Evolutionary conservation across 2,329 filamentous ascomycete species (phyloP).

Genomic region (Mycogone perniciosa): DNA sequence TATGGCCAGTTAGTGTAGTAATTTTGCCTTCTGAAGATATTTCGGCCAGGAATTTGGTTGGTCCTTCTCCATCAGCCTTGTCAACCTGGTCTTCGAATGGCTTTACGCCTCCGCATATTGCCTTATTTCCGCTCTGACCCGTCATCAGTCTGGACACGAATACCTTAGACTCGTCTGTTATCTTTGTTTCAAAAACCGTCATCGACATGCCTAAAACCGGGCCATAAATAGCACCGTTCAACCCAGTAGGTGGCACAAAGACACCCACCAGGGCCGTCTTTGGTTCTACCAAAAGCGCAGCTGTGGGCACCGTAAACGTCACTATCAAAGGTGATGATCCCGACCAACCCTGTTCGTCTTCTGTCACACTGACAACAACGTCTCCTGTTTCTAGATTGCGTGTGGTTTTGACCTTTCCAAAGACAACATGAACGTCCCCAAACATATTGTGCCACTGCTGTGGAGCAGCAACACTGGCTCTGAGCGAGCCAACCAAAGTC

Average conservation of each 20-base stretch:
- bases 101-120: slow-evolving; percentile 19
- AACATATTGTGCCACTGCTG: slow-evolving; percentile 31
- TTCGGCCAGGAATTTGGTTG: slow-evolving; percentile 24
- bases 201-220: slow-evolving; percentile 21
- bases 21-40: slow-evolving; percentile 25
- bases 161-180: slow-evolving; percentile 25
- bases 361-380: slow-evolving; percentile 28
- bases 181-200: slow-evolving; percentile 26
- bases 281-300: slow-evolving; percentile 28
- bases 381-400: slow-evolving; percentile 21
- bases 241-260: slow-evolving; percentile 21
- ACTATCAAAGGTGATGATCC: slow-evolving; percentile 34
- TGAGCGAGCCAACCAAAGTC: slow-evolving; percentile 25
- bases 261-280: slow-evolving; percentile 27
- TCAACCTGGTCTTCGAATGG: slow-evolving; percentile 16
- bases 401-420: slow-evolving; percentile 28
- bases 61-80: slow-evolving; percentile 16
- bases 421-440: slow-evolving; percentile 34
- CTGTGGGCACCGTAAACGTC: slow-evolving; percentile 35
- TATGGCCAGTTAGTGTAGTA: slow-evolving; percentile 31
- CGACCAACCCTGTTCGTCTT: slow-evolving; percentile 31
- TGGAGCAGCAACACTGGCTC: slow-evolving; percentile 17
- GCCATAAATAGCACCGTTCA: slow-evolving; percentile 20
- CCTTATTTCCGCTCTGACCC: slow-evolving; percentile 25
- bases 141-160: slow-evolving; percentile 33